Evolutionary conservation across 2,329 filamentous ascomycete genomes (phyloP), one percentile per base, ranked within the genome.

Genomic region (Coniella lustricola): DNA sequence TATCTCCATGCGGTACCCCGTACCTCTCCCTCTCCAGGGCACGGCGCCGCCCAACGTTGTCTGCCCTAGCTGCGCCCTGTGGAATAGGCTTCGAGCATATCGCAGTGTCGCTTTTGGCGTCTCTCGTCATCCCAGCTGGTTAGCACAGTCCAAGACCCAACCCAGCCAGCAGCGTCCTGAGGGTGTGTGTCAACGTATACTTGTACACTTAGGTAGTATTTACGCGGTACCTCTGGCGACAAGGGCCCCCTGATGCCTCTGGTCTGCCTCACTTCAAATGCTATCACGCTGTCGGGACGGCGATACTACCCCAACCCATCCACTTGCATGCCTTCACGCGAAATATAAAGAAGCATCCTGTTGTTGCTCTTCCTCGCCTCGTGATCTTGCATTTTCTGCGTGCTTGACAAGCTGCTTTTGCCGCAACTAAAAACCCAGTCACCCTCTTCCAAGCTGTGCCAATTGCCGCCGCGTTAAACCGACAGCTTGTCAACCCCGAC

Each of bases 241-340:
- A 16, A 45, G n/a, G 16, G 22, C 14, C n/a, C 21, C 17, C 34
- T 13, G 41, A 52, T 52, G 50, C 46, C 46, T 42, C 42, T 52
- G 35, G 39, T 22, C 42, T 46, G 50, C 50, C 50, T 52, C 50
- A 46, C 44, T 49, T n/a, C n/a, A n/a, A n/a, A n/a, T n/a, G n/a
- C n/a, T 37, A 25, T 35, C 38, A 49, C 41, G 46, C 21, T 43
- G 25, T 31, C 48, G 18, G 46, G 41, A 42, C 9, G 36, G 42
- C 46, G 42, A 46, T 42, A 52, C 46, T 43, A 52, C 46, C 50
- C 50, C 42, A 49, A 49, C 50, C 46, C 46, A 46, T 49, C 33
- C 34, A 17, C 43, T 29, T 46, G 42, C 42, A 48, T 32, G 37
- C 37, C 34, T 13, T n/a, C n/a, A 21, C 22, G 17, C 10, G n/a